Conservation (phyloP, 179 eudicot genomes). For the Spergularia azorica region DNA sequence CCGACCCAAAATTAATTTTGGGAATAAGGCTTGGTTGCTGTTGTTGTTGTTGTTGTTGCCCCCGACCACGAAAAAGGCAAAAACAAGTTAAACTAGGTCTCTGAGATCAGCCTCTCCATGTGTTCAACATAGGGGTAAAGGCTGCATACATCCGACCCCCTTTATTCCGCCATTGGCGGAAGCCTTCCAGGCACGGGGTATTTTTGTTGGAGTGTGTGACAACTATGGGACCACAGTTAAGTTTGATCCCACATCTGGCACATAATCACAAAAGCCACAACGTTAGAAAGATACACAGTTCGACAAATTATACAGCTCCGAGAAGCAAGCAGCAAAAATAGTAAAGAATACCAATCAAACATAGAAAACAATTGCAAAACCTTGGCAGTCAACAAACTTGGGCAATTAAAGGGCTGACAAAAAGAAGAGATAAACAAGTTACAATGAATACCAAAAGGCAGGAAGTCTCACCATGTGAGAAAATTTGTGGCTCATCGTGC, state of each 20-base stretch:
- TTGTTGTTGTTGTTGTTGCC: no score
- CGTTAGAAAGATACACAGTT: background rate
- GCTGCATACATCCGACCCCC: no score
- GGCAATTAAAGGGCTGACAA: background rate
- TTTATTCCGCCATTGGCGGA: no score
- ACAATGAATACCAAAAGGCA: conserved; percentile 7
- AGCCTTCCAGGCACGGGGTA: background rate
- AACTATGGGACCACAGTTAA: background rate
- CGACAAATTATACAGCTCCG: background rate
- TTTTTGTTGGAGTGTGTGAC: background rate
- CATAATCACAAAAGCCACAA: background rate
- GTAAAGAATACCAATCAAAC: background rate
- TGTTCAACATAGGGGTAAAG: no score
- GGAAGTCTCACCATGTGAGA: conserved; percentile 67
- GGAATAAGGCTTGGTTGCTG: no score
- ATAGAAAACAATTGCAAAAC: background rate
- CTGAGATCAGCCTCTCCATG: no score
- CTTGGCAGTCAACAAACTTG: background rate
- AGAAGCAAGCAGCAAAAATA: background rate
- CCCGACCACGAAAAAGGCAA: no score
- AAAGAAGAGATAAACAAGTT: background rate
- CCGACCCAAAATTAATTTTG: no score
- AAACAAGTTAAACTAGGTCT: no score
- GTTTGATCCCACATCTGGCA: background rate
- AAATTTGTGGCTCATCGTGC: conserved; percentile 64